These are phyloP conservation scores for Fomitopsis betulina DNA, from an alignment of 1,284 basidiomycete genomes.

Conservation along the genomic window DNA sequence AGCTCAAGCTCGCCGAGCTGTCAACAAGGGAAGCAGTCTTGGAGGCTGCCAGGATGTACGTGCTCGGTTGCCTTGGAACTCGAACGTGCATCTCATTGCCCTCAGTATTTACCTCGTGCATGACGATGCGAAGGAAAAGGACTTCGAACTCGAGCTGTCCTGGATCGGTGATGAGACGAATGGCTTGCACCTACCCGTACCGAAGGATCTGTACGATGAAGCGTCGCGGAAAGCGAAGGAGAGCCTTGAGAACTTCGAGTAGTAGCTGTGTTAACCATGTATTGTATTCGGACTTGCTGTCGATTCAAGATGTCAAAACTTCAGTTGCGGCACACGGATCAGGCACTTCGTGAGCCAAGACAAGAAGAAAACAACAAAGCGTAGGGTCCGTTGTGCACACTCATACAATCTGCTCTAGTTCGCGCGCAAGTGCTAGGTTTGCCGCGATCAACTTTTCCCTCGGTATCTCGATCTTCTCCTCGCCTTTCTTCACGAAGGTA, in stretches of 20 bases:
- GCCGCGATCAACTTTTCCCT: conserved; percentile 77
- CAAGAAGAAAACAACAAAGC: conserved; percentile 7
- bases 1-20: conserved; percentile 81
- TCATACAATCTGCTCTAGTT: conserved; percentile 87
- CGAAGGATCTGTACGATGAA: conserved; percentile 79
- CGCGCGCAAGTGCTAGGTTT: conserved; percentile 75
- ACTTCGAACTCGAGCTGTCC: conserved; percentile 97
- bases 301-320: not conserved
- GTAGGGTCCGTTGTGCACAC: conserved; percentile 16
- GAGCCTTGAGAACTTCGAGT: conserved; percentile 87
- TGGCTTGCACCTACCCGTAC: conserved; percentile 78
- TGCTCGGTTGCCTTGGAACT: conserved; percentile 11
- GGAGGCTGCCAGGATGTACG: conserved; percentile 94
- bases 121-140: conserved; percentile 96
- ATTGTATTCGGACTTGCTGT: conserved; percentile 17
- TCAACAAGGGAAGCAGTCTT: conserved; percentile 82
- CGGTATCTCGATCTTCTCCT: conserved; percentile 78
- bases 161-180: conserved; percentile 92
- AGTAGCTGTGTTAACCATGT: conserved; percentile 24
- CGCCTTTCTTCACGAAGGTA: conserved; percentile 64
- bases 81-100: not conserved
- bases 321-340: not conserved
- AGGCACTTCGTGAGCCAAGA: not conserved
- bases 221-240: conserved; percentile 90
- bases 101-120: conserved; percentile 94